A percentile compares a stretch with the other conserved stretches of the same genome.
Evolutionary conservation across 192 early-diverging fungal species (phyloP).

Genomic region (Podila horticola): DNA sequence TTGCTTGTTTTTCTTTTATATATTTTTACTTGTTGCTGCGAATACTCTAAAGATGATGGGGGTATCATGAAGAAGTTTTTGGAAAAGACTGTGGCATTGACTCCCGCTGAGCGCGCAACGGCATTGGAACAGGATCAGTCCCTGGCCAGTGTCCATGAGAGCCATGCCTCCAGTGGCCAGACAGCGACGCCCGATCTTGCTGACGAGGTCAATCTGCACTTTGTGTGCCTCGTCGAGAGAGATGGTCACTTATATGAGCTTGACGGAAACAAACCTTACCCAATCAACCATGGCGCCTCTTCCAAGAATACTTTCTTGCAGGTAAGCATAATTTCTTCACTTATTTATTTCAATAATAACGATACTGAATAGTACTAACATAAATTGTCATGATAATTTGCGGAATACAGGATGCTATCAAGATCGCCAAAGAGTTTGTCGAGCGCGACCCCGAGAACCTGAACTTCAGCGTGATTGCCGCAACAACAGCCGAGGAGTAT

Average conservation of each 20-base stretch:
- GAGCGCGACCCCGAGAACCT: conserved; percentile 71
- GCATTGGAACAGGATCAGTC: conserved; percentile 71
- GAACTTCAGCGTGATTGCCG: conserved; percentile 73
- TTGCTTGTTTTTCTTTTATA: neutral
- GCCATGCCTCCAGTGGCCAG: conserved; percentile 69
- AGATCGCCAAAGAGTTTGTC: conserved; percentile 73
- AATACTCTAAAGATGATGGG: conserved; percentile 42
- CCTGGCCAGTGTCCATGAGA: conserved; percentile 66
- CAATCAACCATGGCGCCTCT: conserved; percentile 84
- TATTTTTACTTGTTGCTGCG: neutral
- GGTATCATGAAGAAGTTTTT: conserved; percentile 76
- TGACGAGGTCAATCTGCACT: conserved; percentile 84
- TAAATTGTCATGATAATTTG: conserved; percentile 2
- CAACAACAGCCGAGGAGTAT: conserved; percentile 46
- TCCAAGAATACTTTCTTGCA: conserved; percentile 61
- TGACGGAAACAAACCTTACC: conserved; percentile 84
- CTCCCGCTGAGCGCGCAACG: conserved; percentile 79
- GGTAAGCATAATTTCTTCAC: conserved; percentile 38
- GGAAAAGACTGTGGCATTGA: conserved; percentile 64
- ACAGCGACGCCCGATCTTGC: conserved; percentile 79
- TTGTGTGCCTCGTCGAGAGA: conserved; percentile 82
- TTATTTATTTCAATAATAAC: neutral
- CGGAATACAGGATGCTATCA: conserved; percentile 59
- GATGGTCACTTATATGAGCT: conserved; percentile 88
- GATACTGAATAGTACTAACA: neutral